Conservation (phyloP, 139 green algal genomes). For the Parachlorella kessleri region DNA sequence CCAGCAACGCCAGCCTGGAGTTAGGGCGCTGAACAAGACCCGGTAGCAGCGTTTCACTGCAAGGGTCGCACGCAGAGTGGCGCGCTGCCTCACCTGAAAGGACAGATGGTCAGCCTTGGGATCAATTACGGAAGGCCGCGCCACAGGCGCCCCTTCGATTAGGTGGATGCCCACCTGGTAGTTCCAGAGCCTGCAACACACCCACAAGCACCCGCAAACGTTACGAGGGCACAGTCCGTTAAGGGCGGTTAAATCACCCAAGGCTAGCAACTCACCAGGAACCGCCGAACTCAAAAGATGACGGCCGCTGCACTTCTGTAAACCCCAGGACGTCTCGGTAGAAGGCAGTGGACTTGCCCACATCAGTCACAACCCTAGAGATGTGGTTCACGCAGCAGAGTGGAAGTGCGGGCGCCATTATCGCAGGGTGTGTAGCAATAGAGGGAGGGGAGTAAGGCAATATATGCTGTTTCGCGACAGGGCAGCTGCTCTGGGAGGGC, state of each 20-base stretch:
- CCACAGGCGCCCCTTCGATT: constrained; percentile 50
- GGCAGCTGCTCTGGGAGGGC: no score
- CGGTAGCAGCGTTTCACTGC: no score
- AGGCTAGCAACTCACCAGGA: constrained; percentile 72
- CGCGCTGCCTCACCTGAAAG: constrained; percentile 73
- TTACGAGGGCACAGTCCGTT: no score
- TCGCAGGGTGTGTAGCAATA: no score
- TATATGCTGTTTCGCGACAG: no score
- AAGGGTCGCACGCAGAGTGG: no score
- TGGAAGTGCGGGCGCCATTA: no score
- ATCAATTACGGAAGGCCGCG: constrained; percentile 44
- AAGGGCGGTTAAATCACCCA: no score
- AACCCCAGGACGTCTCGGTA: constrained; percentile 77
- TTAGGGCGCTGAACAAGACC: no score
- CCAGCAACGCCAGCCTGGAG: no score
- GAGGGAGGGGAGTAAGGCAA: no score
- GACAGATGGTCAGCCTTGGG: constrained; percentile 71
- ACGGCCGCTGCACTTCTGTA: constrained; percentile 54
- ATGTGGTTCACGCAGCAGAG: constrained; percentile 24
- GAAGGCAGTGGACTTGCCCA: not conserved
- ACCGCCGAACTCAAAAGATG: constrained; percentile 71
- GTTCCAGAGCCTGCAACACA: constrained; percentile 60
- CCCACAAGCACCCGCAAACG: not conserved
- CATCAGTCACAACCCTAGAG: constrained; percentile 2
- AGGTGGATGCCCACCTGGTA: constrained; percentile 77